Percentiles rank a stretch among this genome's conserved stretches.
phyloP scores from a whole-genome alignment of 139 green algal genomes.

The Picochlorum sp. region DNA sequence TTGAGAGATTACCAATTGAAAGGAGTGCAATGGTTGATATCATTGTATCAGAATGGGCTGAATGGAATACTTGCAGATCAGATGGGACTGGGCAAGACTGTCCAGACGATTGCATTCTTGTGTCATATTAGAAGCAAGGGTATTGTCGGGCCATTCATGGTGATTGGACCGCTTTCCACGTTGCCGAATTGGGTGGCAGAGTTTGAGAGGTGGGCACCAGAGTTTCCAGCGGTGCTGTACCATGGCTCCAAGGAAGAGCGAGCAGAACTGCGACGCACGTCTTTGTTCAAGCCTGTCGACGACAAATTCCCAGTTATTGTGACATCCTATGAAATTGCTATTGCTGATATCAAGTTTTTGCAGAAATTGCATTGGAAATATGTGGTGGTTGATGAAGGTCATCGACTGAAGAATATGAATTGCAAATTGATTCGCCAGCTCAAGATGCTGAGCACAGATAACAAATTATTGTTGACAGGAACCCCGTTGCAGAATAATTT shows the following conservation, averaged over 20 bases:
- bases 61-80: constrained; percentile 93
- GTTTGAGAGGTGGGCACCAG: constrained; percentile 78
- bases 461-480: constrained; percentile 90
- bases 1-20: constrained; percentile 85
- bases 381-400: constrained; percentile 89
- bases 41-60: constrained; percentile 83
- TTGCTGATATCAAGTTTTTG: constrained; percentile 77
- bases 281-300: constrained; percentile 18
- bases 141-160: constrained; percentile 70
- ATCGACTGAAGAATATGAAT: constrained; percentile 95
- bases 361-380: constrained; percentile 75
- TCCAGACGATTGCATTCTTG: constrained; percentile 93
- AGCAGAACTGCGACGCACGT: constrained; percentile 38
- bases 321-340: constrained; percentile 91
- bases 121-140: constrained; percentile 69
- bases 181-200: constrained; percentile 92
- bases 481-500: constrained; percentile 99
- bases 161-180: constrained; percentile 86
- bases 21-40: constrained; percentile 85
- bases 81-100: constrained; percentile 95
- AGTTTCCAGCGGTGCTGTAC: constrained; percentile 80
- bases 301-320: constrained; percentile 79
- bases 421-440: constrained; percentile 92
- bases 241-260: constrained; percentile 76
- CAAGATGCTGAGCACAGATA: constrained; percentile 55